phyloP scores from a whole-genome alignment of 805 yeast species.

The Scheffersomyces amazonensis region DNA sequence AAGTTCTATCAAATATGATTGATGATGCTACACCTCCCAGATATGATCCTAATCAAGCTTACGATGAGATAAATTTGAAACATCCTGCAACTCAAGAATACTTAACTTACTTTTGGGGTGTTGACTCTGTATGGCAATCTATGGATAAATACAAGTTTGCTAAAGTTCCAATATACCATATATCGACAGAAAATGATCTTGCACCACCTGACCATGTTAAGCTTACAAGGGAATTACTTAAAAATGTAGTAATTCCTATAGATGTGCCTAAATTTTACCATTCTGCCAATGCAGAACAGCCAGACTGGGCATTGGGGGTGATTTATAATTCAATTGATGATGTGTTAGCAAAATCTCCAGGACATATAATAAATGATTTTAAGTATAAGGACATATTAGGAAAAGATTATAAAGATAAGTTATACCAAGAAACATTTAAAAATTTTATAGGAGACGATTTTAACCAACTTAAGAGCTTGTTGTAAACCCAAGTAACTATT shows the following conservation, averaged over 20 bases:
- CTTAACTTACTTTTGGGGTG: slow-evolving; percentile 6
- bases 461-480: no score
- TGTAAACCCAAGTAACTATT: no score
- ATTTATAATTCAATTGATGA: slow-evolving; percentile 5
- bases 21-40: slow-evolving; percentile 12
- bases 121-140: slow-evolving; percentile 1
- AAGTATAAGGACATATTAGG: slow-evolving; percentile 6
- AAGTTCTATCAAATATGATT: slow-evolving; percentile 13
- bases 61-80: slow-evolving; percentile 9
- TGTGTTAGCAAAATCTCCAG: neutral
- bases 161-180: slow-evolving; percentile 10
- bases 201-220: neutral
- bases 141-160: slow-evolving; percentile 6
- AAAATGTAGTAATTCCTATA: slow-evolving; percentile 4
- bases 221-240: neutral
- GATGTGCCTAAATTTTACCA: slow-evolving; percentile 10
- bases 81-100: slow-evolving; percentile 10
- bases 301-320: slow-evolving; percentile 8
- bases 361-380: slow-evolving; percentile 3
- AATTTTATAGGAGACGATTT: slow-evolving; percentile 3
- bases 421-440: slow-evolving; percentile 3
- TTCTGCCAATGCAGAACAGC: slow-evolving; percentile 13
- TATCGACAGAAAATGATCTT: slow-evolving; percentile 11
- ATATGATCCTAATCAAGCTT: slow-evolving; percentile 4
- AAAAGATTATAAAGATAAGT: slow-evolving; percentile 5